Base-by-base conservation (phyloP, 2,329 filamentous ascomycete genomes). In the Trichophyton simii region DNA sequence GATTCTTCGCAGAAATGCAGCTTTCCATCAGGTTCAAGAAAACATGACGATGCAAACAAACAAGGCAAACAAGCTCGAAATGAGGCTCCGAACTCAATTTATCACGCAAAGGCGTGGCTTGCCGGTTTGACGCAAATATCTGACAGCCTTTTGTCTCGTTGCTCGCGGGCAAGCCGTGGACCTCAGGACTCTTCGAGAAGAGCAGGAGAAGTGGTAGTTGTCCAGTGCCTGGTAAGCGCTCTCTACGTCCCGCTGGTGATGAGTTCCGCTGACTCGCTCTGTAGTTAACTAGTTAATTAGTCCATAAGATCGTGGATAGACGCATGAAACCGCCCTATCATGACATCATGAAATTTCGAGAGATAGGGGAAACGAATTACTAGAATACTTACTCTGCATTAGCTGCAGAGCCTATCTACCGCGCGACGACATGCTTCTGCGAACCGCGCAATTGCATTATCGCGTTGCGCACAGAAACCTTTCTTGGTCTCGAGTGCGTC, bases 381-480 rank as follows among this genome's bases (percentile, higher is more conserved):
- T n/a, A 28, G 31, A 36, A 55, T 36, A 55, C 18, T 18, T 55
- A 55, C 18, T n/a, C 28, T 55, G 52, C 15, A 8, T 9, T 55
- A 15, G 13, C 20, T 55, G 52, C 52, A 28, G 52, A 18, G 9
- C 15, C 5, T 25, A n/a, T 15, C 15, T 13, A 2, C 3, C 15
- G 8, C 18, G 31, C 34, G 52, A 55, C 52, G 52, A 34, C 28
- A 58, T 58, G 55, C 55, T 75, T 66, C 70, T 71, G 66, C 69
- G 71, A 70, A 70, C 72, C 62, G 69, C 69, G 44, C 71, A 70
- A 64, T 68, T 70, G 65, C 69, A 68, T 61, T 72, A 72, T 63
- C 69, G 67, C 70, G 69, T 71, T 58, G 63, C 67, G 66, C 67
- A 70, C 52, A 63, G 66, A 22, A 20, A 59, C 38, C 52, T 58